Base-by-base conservation (phyloP, 2,329 filamentous ascomycete genomes). In the Blumeria hordei region DNA sequence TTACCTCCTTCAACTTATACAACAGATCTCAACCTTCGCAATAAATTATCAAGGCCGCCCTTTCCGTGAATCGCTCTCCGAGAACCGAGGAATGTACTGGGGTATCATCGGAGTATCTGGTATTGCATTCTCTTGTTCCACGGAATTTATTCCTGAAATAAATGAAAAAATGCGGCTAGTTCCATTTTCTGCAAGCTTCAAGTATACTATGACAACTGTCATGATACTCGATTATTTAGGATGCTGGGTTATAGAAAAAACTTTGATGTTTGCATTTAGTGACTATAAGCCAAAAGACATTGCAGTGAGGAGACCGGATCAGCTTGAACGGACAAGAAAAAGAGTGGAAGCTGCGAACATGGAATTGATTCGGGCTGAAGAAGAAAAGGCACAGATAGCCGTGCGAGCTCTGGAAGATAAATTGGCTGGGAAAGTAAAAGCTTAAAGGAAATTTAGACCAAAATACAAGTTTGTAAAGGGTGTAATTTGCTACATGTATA, bases 1-100 rank as follows among this genome's bases (percentile, higher is more conserved):
- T 62, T 98, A 96, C 69, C 84, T 98, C 32, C 78, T 98, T 43
- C 92, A 96, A 65, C 80, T 98, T 54, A 96, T 98, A 68, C 92
- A 98, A 69, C 92, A 98, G 69, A 94, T 98, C 65, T 95, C 88
- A 28, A 98, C 92, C 3, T 98, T 98, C 64, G 88, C 92, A 58
- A 94, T 98, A 74, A 98, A 98, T 74, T 98, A 98, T 73, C 92
- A 98, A 69, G 92, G 92, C 57, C 84, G 92, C 9, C 92, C 92
- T 11, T 98, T 98, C 83, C 85, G 92, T 57, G 92, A 98, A 70
- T 85, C 84, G 21, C 87, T 98, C 60, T 82, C 84, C 55, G 63
- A 65, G 56, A 98, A 98, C 74, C 84, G 81, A 68, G 88, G 86
- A 67, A 98, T 98, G 92, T 98, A 92, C 72, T 98, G 85, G 74